These are phyloP conservation scores for Baorangia bicolor DNA, from an alignment of 768 basidiomycete genomes.

Conservation along the genomic window DNA sequence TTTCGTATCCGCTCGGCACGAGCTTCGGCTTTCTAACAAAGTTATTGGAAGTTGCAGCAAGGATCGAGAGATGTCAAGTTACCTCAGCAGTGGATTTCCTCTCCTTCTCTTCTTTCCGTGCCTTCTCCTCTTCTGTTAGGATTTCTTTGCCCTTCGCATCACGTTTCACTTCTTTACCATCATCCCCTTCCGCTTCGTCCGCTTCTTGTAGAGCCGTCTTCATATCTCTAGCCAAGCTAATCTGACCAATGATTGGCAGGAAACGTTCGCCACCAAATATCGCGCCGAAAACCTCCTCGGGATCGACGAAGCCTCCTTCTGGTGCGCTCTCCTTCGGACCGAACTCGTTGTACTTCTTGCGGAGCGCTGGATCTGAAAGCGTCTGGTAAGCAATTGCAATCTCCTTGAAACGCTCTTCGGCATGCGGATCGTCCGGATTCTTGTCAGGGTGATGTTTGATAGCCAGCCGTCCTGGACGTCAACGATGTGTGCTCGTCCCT, in stretches of 20 bases:
- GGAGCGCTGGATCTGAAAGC: constrained; percentile 70
- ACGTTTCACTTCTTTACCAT: constrained; percentile 39
- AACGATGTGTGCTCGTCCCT: too few relatives aligned
- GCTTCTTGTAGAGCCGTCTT: constrained; percentile 89
- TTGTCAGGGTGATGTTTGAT: constrained; percentile 94
- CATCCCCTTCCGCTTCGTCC: constrained; percentile 60
- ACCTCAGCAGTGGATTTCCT: constrained; percentile 69
- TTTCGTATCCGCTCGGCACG: constrained; percentile 73
- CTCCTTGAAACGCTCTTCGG: constrained; percentile 87
- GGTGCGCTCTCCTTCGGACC: constrained; percentile 79
- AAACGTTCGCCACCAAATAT: constrained; percentile 91
- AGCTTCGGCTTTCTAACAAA: constrained; percentile 69
- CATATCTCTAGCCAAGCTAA: constrained; percentile 89
- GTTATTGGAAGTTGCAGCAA: constrained; percentile 8
- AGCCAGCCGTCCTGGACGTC: constrained; percentile 63
- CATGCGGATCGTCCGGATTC: constrained; percentile 81
- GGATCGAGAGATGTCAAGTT: constrained; percentile 3
- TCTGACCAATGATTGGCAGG: constrained; percentile 82
- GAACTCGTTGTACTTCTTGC: constrained; percentile 90
- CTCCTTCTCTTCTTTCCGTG: constrained; percentile 71
- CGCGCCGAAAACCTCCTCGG: constrained; percentile 75
- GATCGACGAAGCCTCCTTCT: constrained; percentile 86
- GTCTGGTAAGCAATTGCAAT: constrained; percentile 91
- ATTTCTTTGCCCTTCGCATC: constrained; percentile 58
- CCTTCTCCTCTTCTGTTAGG: constrained; percentile 68